Evolutionary conservation across 768 basidiomycete genomes (phyloP), one percentile per base, ranked within the genome.

Genomic region (Suillus sp.): DNA sequence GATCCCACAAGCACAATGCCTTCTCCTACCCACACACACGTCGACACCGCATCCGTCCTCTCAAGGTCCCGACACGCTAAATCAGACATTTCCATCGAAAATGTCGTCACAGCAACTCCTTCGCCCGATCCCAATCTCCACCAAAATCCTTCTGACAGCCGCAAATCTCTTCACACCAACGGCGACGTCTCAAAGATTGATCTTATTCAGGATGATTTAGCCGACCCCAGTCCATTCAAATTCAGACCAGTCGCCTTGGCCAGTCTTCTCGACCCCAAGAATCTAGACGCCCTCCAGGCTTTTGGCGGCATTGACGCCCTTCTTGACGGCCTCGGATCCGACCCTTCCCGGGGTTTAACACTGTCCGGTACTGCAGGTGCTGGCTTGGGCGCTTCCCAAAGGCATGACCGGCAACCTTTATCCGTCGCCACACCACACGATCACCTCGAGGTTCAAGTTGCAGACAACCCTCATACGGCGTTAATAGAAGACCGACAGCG

Each of bases 211-310:
- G 82, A 84, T 65, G 71, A 76, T 20, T 69, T 65, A 4, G 77
- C 79, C 43, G 84, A 95, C 72, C 85, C 89, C 1, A 75, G 84
- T 1, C 92, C 93, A 0, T 97, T 96, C 75, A 72, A 71, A 13
- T 88, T 88, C 70, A 87, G 86, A 62, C 93, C 96, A 0, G 84
- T 82, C 64, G 79, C 83, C 57, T 87, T 98, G 18, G 96, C 96
- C 1, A 85, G 86, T 64, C 84, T 97, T 60, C 86, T 99, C 42
- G 96, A 99, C 72, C 95, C 95, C 10, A 98, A 97, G 77, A 89
- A 80, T 65, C 66, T 95, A 13, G 83, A 88, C 2, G 72, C 81
- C 16, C 83, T 99, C 37, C 79, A 79, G 20, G 75, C 74, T 13
- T 80, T 96, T 40, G 95, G 95, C 22, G 97, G 97, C 47, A 78